These are phyloP conservation scores for Magnolia officinalis DNA, from an alignment of 164 flowering plant genomes.

Conservation along the genomic window DNA sequence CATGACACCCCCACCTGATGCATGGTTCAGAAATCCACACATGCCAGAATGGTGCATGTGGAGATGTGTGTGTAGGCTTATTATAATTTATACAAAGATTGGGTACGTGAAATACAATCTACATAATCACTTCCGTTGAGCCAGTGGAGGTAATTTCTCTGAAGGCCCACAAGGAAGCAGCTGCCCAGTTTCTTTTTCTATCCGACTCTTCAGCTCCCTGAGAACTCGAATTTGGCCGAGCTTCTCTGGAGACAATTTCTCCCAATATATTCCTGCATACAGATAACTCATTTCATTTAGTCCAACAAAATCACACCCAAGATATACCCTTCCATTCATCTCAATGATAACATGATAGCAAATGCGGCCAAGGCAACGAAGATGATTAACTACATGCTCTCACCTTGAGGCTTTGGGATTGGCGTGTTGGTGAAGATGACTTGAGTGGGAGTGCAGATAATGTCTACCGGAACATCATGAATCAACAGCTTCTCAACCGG, in stretches of 20 bases:
- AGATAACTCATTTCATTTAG: neutral
- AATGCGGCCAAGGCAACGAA: neutral
- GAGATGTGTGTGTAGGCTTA: no score
- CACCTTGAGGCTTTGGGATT: slow-evolving; percentile 90
- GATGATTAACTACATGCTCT: neutral
- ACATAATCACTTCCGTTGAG: slow-evolving; percentile 35
- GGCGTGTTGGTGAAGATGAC: slow-evolving; percentile 66
- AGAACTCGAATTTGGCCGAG: slow-evolving; percentile 67
- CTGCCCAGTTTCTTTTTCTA: slow-evolving; percentile 69
- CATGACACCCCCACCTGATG: no score
- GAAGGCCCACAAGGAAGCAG: slow-evolving; percentile 75
- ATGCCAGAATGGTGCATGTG: no score
- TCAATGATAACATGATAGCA: neutral
- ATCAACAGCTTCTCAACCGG: slow-evolving; percentile 71
- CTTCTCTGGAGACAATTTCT: slow-evolving; percentile 82
- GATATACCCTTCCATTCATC: neutral
- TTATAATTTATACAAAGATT: no score
- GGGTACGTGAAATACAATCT: neutral
- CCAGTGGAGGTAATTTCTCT: slow-evolving; percentile 80
- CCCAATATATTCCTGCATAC: slow-evolving; percentile 79
- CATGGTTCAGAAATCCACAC: no score
- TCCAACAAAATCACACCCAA: neutral
- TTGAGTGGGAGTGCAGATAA: slow-evolving; percentile 82
- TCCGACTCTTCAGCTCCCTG: slow-evolving; percentile 63
- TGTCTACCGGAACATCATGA: slow-evolving; percentile 90